Evolutionary conservation across 2,329 filamentous ascomycete genomes (phyloP).

Genomic region (Fusarium nelsonii): DNA sequence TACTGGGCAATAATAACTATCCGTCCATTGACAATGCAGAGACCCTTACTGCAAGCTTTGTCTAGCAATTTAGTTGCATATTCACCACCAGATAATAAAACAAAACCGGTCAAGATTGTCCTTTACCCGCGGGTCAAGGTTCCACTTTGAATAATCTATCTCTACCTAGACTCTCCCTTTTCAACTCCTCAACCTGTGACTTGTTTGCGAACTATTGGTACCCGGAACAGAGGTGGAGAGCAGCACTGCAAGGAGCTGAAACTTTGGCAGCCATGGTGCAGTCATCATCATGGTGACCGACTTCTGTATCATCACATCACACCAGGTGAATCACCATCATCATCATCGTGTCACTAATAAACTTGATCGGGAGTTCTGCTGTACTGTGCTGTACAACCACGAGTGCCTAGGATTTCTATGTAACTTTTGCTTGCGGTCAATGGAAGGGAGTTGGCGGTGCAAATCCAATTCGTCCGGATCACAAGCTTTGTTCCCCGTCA

Average conservation of each 20-base stretch:
- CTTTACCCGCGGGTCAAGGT: constrained; percentile 15
- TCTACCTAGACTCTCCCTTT: constrained; percentile 1
- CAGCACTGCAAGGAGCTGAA: constrained; percentile 12
- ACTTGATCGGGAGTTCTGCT: not conserved
- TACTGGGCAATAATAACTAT: constrained; percentile 12
- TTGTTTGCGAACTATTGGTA: constrained; percentile 27
- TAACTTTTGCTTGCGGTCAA: constrained; percentile 36
- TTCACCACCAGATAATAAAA: constrained; percentile 2
- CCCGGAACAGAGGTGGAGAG: constrained; percentile 13
- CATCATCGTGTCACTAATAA: constrained; percentile 13
- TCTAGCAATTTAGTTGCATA: constrained; percentile 20
- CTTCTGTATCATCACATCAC: constrained; percentile 23
- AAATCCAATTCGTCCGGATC: constrained; percentile 49
- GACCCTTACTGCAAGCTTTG: constrained; percentile 21
- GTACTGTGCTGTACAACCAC: too few species aligned
- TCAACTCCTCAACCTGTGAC: constrained; percentile 17
- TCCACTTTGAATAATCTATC: constrained; percentile 8
- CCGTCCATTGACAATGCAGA: not conserved
- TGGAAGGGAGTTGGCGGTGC: constrained; percentile 24
- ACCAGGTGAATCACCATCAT: constrained; percentile 19
- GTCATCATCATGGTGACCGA: constrained; percentile 16
- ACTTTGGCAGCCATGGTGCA: not conserved
- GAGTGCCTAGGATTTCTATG: not conserved
- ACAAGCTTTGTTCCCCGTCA: constrained; percentile 42
- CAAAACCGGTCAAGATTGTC: constrained; percentile 16